phyloP scores from a whole-genome alignment of 208 protist genomes.

The Tritrichomonas musculus region DNA sequence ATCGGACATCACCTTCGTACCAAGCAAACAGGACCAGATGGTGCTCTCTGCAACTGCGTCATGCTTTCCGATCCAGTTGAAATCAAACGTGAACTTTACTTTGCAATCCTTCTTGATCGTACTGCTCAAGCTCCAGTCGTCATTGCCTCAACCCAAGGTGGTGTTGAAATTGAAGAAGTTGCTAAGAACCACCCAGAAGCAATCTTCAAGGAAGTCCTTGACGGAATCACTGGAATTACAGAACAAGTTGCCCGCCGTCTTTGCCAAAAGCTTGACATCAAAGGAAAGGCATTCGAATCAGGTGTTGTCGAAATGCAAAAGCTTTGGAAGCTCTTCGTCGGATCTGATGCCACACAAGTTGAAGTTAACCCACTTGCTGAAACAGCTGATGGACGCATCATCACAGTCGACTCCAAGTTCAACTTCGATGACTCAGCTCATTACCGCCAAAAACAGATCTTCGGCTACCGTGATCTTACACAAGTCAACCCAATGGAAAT shows the following conservation, averaged over 20 bases:
- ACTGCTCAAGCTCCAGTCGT: slow-evolving; percentile 54
- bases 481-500: slow-evolving; percentile 77
- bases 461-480: slow-evolving; percentile 78
- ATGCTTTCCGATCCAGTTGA: slow-evolving; percentile 59
- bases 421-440: slow-evolving; percentile 96
- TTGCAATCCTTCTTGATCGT: slow-evolving; percentile 82
- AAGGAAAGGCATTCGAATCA: background rate
- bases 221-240: background rate
- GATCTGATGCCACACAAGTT: slow-evolving; percentile 79
- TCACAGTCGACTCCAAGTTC: slow-evolving; percentile 95
- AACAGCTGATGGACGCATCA: slow-evolving; percentile 64
- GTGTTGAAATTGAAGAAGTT: slow-evolving; percentile 95
- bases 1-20: slow-evolving; percentile 91
- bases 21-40: slow-evolving; percentile 91
- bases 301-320: slow-evolving; percentile 68
- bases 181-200: slow-evolving; percentile 77
- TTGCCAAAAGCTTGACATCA: background rate
- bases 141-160: slow-evolving; percentile 77
- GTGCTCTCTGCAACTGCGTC: slow-evolving; percentile 56
- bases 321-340: slow-evolving; percentile 90
- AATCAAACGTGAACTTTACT: slow-evolving; percentile 79
- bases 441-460: slow-evolving; percentile 90
- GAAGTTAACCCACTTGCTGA: slow-evolving; percentile 97
- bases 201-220: slow-evolving; percentile 66
- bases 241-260: background rate